Evolutionary conservation across 306 rosid genomes (phyloP).

Genomic region (Begonia loranthoides): DNA sequence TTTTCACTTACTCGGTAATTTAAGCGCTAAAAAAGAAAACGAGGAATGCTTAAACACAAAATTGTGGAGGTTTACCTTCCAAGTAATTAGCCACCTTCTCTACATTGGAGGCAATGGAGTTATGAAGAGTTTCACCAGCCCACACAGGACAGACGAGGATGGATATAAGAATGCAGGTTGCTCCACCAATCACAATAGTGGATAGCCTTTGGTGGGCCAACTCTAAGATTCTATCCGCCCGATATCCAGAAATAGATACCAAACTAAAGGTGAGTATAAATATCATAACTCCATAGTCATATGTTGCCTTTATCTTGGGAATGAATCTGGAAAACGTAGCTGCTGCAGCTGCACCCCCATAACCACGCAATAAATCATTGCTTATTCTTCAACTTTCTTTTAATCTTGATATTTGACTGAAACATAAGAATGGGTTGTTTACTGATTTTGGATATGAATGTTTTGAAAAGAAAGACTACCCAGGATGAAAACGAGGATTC

Average conservation of each 20-base stretch:
- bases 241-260: slow-evolving; percentile 57
- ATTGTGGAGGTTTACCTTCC: slow-evolving; percentile 22
- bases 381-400: neutral
- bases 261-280: slow-evolving; percentile 77
- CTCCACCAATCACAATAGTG: slow-evolving; percentile 56
- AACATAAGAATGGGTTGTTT: too few species aligned
- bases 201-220: slow-evolving; percentile 57
- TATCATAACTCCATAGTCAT: slow-evolving; percentile 71
- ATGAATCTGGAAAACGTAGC: slow-evolving; percentile 61
- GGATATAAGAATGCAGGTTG: slow-evolving; percentile 52
- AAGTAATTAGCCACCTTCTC: slow-evolving; percentile 57
- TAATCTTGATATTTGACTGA: neutral
- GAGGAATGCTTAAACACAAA: too few species aligned
- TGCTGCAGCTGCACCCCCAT: slow-evolving; percentile 37
- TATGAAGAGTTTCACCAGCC: slow-evolving; percentile 86
- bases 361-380: neutral
- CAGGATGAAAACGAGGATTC: slow-evolving; percentile 57
- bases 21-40: neutral
- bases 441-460: neutral
- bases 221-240: slow-evolving; percentile 31
- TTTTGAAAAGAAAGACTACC: slow-evolving; percentile 13
- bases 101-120: slow-evolving; percentile 43
- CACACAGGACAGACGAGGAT: slow-evolving; percentile 61
- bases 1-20: neutral
- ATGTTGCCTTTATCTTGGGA: slow-evolving; percentile 61